Evolutionary conservation across 768 basidiomycete species (phyloP), one percentile per base, ranked within the genome.

Genomic region (Cytidiella melzeri): DNA sequence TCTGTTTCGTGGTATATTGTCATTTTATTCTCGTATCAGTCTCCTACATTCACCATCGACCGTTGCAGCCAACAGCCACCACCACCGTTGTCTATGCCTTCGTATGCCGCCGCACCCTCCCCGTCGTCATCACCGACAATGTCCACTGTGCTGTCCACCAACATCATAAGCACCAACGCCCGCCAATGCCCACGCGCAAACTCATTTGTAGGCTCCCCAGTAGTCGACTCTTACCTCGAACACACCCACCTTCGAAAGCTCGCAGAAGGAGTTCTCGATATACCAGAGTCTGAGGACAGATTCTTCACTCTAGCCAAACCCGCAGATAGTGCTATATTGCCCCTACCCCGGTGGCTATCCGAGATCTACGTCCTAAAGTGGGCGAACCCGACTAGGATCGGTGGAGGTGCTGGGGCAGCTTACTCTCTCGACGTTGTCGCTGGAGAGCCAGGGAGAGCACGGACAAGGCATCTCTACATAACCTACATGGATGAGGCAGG

Each of bases 401-500:
- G 52, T 23, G 52, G 26, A 7, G 52, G 52, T 10, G 52, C 52
- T 25, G 52, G 52, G 9, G 52, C 46, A 5, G 52, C 52, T 6
- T 53, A 53, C 46, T 53, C 52, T 18, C 46, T 53, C 41, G 52
- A 53, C 34, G 52, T 53, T 34, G 44, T 43, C 41, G 40, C 41
- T 21, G 47, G 40, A 24, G 52, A 53, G 21, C 40, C 52, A 21
- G 47, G 45, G 1, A 45, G 45, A 10, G 52, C 52, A 12, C 45
- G 52, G 30, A 53, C 52, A n/a, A 42, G 52, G 13, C 52, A 53
- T 39, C 52, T 53, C 4, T 53, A 53, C 42, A 53, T 53, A 21
- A 53, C 52, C 3, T 53, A 53, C 52, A 53, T 53, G 52, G 52
- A 48, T 34, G 52, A 53, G 43, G 52, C 52, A 19, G 52, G 52